Evolutionary conservation across 345 rosid genomes (phyloP).

Genomic region (Orychophragmus violaceus): DNA sequence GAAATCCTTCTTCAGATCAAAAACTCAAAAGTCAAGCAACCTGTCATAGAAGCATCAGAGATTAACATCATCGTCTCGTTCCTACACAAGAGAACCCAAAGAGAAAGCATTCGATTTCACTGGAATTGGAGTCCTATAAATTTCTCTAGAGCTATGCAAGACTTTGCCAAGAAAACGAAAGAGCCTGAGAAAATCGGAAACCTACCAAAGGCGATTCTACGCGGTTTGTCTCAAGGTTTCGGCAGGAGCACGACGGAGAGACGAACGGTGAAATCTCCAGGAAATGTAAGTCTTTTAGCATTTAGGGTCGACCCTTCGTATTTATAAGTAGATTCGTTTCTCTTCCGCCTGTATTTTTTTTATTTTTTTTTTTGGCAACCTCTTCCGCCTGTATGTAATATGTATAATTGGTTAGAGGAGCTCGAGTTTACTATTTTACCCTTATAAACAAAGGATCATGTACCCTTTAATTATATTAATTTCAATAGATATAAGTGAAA

Average conservation of each 20-base stretch:
- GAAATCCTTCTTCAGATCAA: background rate
- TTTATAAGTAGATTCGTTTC: background rate
- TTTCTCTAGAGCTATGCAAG: background rate
- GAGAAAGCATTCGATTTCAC: background rate
- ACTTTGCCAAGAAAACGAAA: background rate
- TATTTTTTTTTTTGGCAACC: too few relatives aligned
- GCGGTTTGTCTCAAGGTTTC: too few relatives aligned
- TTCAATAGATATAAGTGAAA: too few relatives aligned
- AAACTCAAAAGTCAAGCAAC: constrained; percentile 7
- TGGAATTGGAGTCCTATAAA: background rate
- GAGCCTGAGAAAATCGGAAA: constrained; percentile 9
- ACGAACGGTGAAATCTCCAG: background rate
- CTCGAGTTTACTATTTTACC: too few relatives aligned
- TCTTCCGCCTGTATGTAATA: too few relatives aligned
- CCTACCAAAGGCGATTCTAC: constrained; percentile 5
- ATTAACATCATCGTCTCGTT: background rate
- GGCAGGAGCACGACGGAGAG: background rate
- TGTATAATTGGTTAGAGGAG: too few relatives aligned
- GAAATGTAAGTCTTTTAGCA: background rate
- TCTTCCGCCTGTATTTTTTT: too few relatives aligned
- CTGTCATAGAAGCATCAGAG: background rate
- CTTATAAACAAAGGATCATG: too few relatives aligned
- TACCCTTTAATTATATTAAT: too few relatives aligned
- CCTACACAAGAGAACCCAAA: background rate
- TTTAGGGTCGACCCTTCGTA: background rate